Evolutionary conservation across 306 rosid genomes (phyloP).

Genomic region (Glycine soja): DNA sequence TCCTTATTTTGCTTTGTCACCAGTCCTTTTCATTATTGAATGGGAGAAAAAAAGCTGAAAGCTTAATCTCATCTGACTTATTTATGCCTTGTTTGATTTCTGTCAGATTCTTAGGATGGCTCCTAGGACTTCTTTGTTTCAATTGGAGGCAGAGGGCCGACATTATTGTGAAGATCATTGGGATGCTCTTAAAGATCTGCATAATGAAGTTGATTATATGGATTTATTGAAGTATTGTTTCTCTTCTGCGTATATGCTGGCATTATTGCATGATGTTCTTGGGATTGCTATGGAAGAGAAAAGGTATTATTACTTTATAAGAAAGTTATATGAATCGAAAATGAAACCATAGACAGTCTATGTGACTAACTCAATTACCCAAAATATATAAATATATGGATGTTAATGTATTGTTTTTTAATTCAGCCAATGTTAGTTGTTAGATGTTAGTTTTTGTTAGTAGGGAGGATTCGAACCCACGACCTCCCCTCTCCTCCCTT

Average conservation of each 20-base stretch:
- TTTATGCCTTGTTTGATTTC: neutral
- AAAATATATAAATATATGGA: neutral
- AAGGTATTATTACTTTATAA: constrained; percentile 50
- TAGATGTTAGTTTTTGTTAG: no score
- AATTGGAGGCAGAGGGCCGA: constrained; percentile 56
- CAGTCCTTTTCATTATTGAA: neutral
- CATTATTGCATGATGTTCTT: constrained; percentile 58
- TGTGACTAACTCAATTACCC: constrained; percentile 1
- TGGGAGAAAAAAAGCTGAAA: neutral
- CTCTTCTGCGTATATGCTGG: constrained; percentile 64
- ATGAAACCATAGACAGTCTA: neutral
- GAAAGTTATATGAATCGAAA: neutral
- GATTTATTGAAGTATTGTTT: constrained; percentile 60
- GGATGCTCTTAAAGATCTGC: constrained; percentile 53
- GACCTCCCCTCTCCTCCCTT: no score
- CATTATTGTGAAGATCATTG: constrained; percentile 62
- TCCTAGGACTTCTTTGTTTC: constrained; percentile 55
- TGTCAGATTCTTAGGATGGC: constrained; percentile 61
- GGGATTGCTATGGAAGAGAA: constrained; percentile 53
- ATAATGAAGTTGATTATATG: constrained; percentile 48
- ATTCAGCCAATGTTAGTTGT: no score
- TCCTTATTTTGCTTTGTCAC: neutral
- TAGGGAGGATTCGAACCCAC: no score
- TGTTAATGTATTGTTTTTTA: neutral
- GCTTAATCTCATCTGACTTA: constrained; percentile 13